Base-by-base conservation (phyloP, 2,329 filamentous ascomycete species). In the Beauveria rudraprayagi region DNA sequence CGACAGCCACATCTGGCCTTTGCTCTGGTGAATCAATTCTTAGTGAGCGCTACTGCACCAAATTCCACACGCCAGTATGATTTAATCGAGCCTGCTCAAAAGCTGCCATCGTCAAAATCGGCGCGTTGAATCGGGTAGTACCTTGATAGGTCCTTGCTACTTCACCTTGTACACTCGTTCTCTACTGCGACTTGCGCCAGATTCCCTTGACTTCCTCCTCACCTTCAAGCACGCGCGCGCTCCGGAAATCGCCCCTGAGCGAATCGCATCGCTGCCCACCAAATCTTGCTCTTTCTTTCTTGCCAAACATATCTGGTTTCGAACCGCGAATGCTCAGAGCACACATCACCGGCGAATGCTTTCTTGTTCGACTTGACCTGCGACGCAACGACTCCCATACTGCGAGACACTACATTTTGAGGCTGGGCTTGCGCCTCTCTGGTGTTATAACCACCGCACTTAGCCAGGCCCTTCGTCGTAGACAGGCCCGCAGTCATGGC, bases 401-500 rank as follows among this genome's bases (percentile, higher is more conserved):
- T 60, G 57, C 41, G 16, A 51, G 14, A 34, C 19, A 30, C 56
- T 53, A 16, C 41, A 24, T 28, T 16, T 17, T 17, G 9, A 26
- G 41, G 41, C 41, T 19, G 19, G 57, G 48, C 57, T 53, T 54
- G 57, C 28, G 57, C 41, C 57, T 47, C 41, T 47, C 46, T 44
- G 44, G 56, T 48, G 54, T 41, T 24, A 51, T 17, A 30, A 37
- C 46, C 19, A 22, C 41, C 19, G 46, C 56, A 41, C 22, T 58
- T 58, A 30, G 57, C 56, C 50, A 37, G 40, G 48, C 57, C 41
- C 57, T 40, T 30, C 28, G 48, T 47, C 22, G 47, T 43, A 51
- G 48, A n/a, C 57, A 47, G 50, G 57, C n/a, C 28, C 28, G 54
- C 64, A 46, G 61, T 26, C 57, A 71, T 71, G 69, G 66, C 68